A percentile compares a stretch with the other conserved stretches of the same genome.
Evolutionary conservation across 2,329 filamentous ascomycete species (phyloP).

Genomic region (Anthostomella pinea): DNA sequence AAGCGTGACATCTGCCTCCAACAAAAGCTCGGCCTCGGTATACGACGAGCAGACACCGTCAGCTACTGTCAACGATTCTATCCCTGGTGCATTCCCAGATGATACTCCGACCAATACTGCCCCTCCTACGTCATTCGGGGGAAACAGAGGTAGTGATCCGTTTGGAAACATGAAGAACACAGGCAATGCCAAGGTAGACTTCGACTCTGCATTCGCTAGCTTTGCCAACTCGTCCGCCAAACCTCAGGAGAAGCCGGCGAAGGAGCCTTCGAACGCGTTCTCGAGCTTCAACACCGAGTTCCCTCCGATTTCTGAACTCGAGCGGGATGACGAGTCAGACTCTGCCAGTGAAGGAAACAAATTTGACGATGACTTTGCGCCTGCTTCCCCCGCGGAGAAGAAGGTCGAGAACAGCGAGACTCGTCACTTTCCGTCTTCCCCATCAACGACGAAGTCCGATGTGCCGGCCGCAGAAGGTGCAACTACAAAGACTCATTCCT

Average conservation of each 20-base stretch:
- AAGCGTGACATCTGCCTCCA: constrained; percentile 33
- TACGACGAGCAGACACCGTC: constrained; percentile 24
- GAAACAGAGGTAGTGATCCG: constrained; percentile 41
- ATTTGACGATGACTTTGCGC: constrained; percentile 91
- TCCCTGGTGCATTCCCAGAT: constrained; percentile 54
- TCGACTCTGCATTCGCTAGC: constrained; percentile 80
- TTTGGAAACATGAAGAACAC: constrained; percentile 51
- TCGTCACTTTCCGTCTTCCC: constrained; percentile 25
- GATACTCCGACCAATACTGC: constrained; percentile 31
- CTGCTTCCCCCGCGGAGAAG: constrained; percentile 50
- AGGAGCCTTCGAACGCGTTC: constrained; percentile 43
- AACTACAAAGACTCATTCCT: constrained; percentile 18
- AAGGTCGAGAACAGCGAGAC: constrained; percentile 26
- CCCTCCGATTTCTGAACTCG: constrained; percentile 86
- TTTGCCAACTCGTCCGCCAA: constrained; percentile 57
- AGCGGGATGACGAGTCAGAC: constrained; percentile 80
- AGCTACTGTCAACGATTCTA: constrained; percentile 33
- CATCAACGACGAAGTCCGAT: constrained; percentile 29
- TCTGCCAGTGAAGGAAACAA: constrained; percentile 75
- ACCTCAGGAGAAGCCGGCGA: constrained; percentile 41
- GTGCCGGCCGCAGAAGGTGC: constrained; percentile 23
- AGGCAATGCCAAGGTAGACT: constrained; percentile 71
- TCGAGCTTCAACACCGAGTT: constrained; percentile 73
- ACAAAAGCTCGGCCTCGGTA: constrained; percentile 27
- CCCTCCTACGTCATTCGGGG: constrained; percentile 26